Percentiles rank a stretch among this genome's conserved stretches.
phyloP scores from a whole-genome alignment of 257 asterid genomes.

The Nicotiana undulata region DNA sequence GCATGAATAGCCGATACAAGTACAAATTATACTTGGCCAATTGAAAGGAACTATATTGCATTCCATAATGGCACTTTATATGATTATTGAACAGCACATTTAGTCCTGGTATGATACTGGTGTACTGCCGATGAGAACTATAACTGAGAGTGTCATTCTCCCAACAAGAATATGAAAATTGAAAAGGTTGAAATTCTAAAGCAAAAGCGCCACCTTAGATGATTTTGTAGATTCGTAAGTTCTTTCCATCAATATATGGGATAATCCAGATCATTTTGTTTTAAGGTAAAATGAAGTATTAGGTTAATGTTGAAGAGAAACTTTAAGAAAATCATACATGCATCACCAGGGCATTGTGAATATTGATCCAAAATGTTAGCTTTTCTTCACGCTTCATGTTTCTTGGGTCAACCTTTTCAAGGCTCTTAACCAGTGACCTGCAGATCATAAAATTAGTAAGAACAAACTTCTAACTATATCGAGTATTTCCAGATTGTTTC shows the following conservation, averaged over 20 bases:
- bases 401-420: constrained; percentile 66
- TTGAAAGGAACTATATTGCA: neutral
- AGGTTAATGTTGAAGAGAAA: constrained; percentile 4
- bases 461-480: neutral
- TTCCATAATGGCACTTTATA: neutral
- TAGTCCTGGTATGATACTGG: neutral
- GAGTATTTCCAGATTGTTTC: neutral
- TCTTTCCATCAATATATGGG: neutral
- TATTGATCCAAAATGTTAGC: constrained; percentile 80
- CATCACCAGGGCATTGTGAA: constrained; percentile 91
- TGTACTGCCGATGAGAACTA: neutral
- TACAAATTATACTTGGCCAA: neutral
- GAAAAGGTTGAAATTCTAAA: neutral
- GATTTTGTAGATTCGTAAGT: neutral
- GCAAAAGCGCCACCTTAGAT: neutral
- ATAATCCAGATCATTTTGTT: neutral
- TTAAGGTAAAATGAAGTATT: neutral
- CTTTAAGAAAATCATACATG: constrained; percentile 45
- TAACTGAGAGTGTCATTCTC: neutral
- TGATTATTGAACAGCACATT: neutral
- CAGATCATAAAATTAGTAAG: constrained; percentile 20
- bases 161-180: neutral
- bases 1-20: neutral
- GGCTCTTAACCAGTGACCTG: constrained; percentile 71
- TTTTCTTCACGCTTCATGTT: constrained; percentile 83